phyloP scores from a whole-genome alignment of 441 rosid genomes.

The Omphalea diandra region DNA sequence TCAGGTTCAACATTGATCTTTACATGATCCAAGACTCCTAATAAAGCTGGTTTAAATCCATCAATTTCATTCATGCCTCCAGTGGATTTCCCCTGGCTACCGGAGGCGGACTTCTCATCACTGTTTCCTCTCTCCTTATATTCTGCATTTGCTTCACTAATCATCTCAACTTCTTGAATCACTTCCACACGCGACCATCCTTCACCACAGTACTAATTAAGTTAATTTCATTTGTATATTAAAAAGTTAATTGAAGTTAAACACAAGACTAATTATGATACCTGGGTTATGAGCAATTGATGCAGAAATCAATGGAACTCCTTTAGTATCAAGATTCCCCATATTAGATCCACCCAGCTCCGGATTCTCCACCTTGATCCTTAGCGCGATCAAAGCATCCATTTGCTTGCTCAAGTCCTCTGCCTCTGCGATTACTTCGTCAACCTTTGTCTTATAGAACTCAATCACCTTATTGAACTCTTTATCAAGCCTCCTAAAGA shows the following conservation, averaged over 20 bases:
- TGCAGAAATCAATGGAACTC: constrained; percentile 19
- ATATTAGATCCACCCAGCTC: constrained; percentile 18
- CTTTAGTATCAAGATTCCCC: constrained; percentile 20
- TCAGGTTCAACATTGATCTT: constrained; percentile 57
- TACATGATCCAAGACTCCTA: constrained; percentile 59
- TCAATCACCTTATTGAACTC: constrained; percentile 68
- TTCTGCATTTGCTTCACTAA: constrained; percentile 22
- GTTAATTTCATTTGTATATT: not conserved
- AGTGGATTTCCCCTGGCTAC: not conserved
- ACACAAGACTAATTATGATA: not conserved
- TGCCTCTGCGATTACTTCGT: constrained; percentile 55
- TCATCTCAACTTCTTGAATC: constrained; percentile 45
- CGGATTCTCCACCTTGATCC: constrained; percentile 66
- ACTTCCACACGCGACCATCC: constrained; percentile 36
- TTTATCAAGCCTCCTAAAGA: constrained; percentile 61
- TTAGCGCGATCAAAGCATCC: constrained; percentile 71
- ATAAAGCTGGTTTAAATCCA: constrained; percentile 41
- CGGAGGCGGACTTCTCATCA: constrained; percentile 14
- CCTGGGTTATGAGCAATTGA: constrained; percentile 34
- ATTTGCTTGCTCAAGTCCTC: constrained; percentile 70
- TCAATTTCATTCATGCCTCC: constrained; percentile 2
- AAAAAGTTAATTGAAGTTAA: not conserved
- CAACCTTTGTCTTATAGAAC: constrained; percentile 54
- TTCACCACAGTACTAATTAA: constrained; percentile 14
- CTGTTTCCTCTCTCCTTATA: constrained; percentile 19